phyloP scores from a whole-genome alignment of 257 asterid genomes.

The Petunia axillaris region DNA sequence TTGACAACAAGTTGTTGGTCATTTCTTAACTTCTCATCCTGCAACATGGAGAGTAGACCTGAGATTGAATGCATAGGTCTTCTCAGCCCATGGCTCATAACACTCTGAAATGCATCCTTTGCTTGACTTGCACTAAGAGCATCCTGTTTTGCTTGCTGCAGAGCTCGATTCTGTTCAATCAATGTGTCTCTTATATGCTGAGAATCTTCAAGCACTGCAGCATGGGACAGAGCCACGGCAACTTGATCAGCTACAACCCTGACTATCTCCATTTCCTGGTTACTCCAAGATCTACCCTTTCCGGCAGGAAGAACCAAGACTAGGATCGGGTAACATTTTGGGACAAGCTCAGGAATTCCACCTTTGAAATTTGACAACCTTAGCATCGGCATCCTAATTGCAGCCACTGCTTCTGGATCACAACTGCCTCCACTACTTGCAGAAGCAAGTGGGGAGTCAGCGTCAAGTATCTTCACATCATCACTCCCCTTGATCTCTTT shows the following conservation, averaged over 20 bases:
- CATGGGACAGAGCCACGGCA: slow-evolving; percentile 92
- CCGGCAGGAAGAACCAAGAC: slow-evolving; percentile 79
- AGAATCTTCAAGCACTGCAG: slow-evolving; percentile 90
- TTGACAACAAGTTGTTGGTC: slow-evolving; percentile 70
- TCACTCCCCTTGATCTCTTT: slow-evolving; percentile 61
- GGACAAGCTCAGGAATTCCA: slow-evolving; percentile 89
- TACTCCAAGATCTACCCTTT: slow-evolving; percentile 64
- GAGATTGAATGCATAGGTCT: slow-evolving; percentile 88
- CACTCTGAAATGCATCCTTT: slow-evolving; percentile 74
- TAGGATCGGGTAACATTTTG: slow-evolving; percentile 76
- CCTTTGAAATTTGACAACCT: slow-evolving; percentile 82
- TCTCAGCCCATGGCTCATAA: slow-evolving; percentile 84
- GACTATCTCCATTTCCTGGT: slow-evolving; percentile 78
- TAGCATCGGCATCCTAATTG: slow-evolving; percentile 92
- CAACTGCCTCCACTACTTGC: slow-evolving; percentile 62
- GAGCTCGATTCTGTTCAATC: slow-evolving; percentile 75
- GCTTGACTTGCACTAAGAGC: slow-evolving; percentile 89
- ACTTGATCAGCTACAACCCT: slow-evolving; percentile 92
- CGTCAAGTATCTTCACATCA: slow-evolving; percentile 65
- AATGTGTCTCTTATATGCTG: slow-evolving; percentile 72
- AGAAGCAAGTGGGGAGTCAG: slow-evolving; percentile 61
- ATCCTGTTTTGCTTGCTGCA: slow-evolving; percentile 79
- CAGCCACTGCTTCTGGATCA: slow-evolving; percentile 75
- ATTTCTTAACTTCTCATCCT: slow-evolving; percentile 57
- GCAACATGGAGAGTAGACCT: slow-evolving; percentile 81